Evolutionary conservation across 2,329 filamentous ascomycete species (phyloP).

Genomic region (Coniella lustricola): DNA sequence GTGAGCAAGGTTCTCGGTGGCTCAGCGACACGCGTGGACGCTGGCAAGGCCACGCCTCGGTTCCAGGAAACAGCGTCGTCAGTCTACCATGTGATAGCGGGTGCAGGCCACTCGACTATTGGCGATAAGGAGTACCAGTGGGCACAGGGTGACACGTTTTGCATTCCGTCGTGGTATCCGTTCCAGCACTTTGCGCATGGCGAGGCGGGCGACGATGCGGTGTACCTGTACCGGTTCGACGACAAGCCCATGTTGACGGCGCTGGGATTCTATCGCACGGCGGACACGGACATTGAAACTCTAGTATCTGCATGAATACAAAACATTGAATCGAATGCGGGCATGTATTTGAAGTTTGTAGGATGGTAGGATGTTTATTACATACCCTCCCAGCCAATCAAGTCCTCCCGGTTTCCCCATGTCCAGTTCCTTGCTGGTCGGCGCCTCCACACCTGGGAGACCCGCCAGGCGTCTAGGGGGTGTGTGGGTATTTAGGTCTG

Average conservation of each 20-base stretch:
- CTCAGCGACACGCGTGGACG: conserved; percentile 36
- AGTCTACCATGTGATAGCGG: conserved; percentile 46
- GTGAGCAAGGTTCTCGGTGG: conserved; percentile 40
- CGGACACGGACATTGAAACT: conserved; percentile 32
- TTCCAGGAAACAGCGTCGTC: conserved; percentile 44
- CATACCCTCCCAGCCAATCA: neutral
- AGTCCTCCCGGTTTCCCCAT: neutral
- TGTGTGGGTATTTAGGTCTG: no score
- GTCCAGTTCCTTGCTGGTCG: neutral
- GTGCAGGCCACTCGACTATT: conserved; percentile 35
- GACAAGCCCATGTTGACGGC: conserved; percentile 47
- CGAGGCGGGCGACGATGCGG: conserved; percentile 21
- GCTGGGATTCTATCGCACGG: conserved; percentile 41
- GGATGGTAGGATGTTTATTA: neutral
- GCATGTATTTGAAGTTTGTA: neutral
- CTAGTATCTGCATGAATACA: conserved; percentile 24
- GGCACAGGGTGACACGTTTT: conserved; percentile 48
- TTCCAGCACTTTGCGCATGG: conserved; percentile 39
- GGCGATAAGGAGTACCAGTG: conserved; percentile 32
- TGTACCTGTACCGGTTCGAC: conserved; percentile 47
- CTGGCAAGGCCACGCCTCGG: conserved; percentile 28
- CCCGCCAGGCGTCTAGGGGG: no score
- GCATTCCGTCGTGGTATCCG: conserved; percentile 43
- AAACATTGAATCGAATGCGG: neutral
- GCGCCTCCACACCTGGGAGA: neutral